A percentile compares a stretch with the other conserved stretches of the same genome.
phyloP scores from a whole-genome alignment of 2,329 filamentous ascomycete genomes.

The Gnomoniopsis sp. region DNA sequence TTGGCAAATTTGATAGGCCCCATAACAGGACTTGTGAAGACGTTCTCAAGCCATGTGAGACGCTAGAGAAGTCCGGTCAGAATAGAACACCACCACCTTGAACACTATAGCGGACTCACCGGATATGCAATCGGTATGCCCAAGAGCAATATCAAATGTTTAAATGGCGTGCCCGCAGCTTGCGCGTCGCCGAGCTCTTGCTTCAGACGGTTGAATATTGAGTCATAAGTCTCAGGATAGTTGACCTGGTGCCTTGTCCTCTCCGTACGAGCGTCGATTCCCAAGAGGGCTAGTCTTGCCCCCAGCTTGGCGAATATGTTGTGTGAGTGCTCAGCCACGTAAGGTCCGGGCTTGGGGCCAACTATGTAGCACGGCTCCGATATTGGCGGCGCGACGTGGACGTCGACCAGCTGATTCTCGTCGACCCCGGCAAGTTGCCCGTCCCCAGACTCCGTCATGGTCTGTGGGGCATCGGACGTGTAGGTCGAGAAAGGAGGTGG shows the following conservation, averaged over 20 bases:
- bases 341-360: conserved; percentile 75
- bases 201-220: conserved; percentile 74
- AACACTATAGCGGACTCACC: conserved; percentile 45
- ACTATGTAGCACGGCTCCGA: conserved; percentile 73
- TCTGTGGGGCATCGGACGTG: conserved; percentile 64
- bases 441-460: conserved; percentile 24
- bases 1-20: conserved; percentile 87
- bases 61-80: conserved; percentile 45
- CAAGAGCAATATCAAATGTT: conserved; percentile 81
- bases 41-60: conserved; percentile 94
- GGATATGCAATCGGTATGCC: conserved; percentile 87
- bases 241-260: conserved; percentile 92
- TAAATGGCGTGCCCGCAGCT: conserved; percentile 70
- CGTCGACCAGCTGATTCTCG: conserved; percentile 68
- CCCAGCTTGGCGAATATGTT: conserved; percentile 85
- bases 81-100: conserved; percentile 26
- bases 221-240: conserved; percentile 85
- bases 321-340: conserved; percentile 83
- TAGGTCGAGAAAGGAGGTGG: conserved; percentile 82
- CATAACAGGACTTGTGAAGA: conserved; percentile 81
- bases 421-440: conserved; percentile 48
- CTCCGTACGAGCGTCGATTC: conserved; percentile 85
- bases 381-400: conserved; percentile 61
- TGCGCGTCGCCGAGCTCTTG: conserved; percentile 66
- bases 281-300: conserved; percentile 77